A percentile compares a stretch with the other conserved stretches of the same genome.
Conservation (phyloP, 176 grass and related monocot genomes). For the Oryza meridionalis region DNA sequence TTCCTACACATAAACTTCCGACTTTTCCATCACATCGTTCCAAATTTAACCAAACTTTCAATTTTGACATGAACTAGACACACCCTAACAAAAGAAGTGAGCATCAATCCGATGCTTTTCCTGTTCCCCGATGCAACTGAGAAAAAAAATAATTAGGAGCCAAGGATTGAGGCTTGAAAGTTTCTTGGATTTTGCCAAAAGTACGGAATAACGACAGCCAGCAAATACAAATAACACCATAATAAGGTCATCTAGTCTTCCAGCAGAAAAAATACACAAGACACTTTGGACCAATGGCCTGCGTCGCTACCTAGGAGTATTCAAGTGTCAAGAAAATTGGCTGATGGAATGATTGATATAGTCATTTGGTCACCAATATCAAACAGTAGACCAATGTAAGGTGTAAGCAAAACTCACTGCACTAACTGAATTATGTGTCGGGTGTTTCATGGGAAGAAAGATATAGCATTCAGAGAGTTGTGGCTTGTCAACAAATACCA, state of each 20-base stretch:
- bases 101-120: neutral
- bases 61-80: no score
- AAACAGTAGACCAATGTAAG: neutral
- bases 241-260: neutral
- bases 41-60: no score
- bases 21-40: no score
- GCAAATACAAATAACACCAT: no score
- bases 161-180: neutral
- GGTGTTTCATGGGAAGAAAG: no score
- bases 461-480: no score
- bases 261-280: neutral
- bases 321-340: neutral
- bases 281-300: no score
- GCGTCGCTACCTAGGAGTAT: neutral
- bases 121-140: neutral
- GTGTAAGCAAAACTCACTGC: slow-evolving; percentile 4
- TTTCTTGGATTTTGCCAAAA: no score
- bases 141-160: neutral
- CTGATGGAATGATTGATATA: neutral
- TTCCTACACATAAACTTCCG: no score
- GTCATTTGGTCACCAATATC: neutral
- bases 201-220: neutral
- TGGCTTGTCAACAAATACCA: no score
- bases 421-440: no score
- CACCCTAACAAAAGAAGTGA: no score